Base-by-base conservation (phyloP, 305 asterid genomes). In the Euphrasia arctica region DNA sequence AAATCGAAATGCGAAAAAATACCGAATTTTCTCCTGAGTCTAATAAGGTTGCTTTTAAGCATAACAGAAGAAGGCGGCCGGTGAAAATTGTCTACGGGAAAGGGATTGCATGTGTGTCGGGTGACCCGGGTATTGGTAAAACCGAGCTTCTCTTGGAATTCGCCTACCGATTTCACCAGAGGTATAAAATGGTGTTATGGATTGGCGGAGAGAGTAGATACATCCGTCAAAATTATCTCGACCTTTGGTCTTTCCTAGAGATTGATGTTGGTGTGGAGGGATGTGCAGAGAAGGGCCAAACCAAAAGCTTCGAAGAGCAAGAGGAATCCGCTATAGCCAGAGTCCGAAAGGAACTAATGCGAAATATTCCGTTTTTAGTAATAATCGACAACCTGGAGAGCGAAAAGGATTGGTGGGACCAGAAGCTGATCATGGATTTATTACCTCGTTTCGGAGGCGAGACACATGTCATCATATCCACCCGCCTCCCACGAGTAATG, bases 401-500 rank as follows among this genome's bases (percentile, higher is more conserved):
- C 15, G 97, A 90, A 70, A 90, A 85, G 64, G 94, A 87, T 47
- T 87, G 94, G 95, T 90, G 95, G 95, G 95, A 87, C 39, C 85
- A 80, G 66, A 90, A 80, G 80, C 79, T 81, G 43, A 75, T 90
- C 63, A 90, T 87, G 94, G 97, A 90, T 78, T 73, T 90, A 54
- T 82, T 90, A 13, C 97, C 97, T 45, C 94, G 95, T 60, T 85
- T 87, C 47, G 97, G 97, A 0, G 97, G 95, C 36, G 97, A 90
- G 79, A 78, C 97, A 0, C 95, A 90, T 47, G 97, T 87, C 11
- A 80, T 90, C 29, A 83, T 90, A 57, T 71, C 97, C 45, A 87
- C 97, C 11, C 81, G 88, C 43, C 86, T 87, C 68, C 60, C 91
- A 14, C 82, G 75, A 18, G 75, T 83, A 14, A 83, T 90, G 94